Evolutionary conservation across 169 alveolate genomes (phyloP).

Genomic region (Hepatocystis sp.): DNA sequence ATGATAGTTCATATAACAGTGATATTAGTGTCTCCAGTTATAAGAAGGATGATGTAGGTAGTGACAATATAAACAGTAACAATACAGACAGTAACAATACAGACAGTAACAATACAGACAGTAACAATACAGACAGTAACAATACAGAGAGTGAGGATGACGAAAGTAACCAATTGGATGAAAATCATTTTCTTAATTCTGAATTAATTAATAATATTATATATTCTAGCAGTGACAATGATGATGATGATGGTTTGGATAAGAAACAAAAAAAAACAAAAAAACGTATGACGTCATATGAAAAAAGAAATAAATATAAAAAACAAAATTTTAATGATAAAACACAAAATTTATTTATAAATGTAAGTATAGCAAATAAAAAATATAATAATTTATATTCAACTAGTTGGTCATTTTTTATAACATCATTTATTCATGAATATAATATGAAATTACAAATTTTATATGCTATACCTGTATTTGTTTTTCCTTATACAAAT

Average conservation of each 20-base stretch:
- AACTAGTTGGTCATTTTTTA: constrained; percentile 64
- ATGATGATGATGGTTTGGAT: neutral
- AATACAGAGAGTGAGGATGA: too few relatives aligned
- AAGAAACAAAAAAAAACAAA: constrained; percentile 7
- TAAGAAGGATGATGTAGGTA: too few relatives aligned
- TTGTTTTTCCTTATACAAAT: constrained; percentile 71
- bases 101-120: too few relatives aligned
- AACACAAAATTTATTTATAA: constrained; percentile 38
- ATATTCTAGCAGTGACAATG: too few relatives aligned
- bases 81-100: too few relatives aligned
- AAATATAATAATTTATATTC: constrained; percentile 32
- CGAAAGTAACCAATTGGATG: too few relatives aligned
- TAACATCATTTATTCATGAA: constrained; percentile 44
- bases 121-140: too few relatives aligned
- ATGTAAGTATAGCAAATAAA: constrained; percentile 38
- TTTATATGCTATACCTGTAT: constrained; percentile 49
- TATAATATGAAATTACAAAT: constrained; percentile 57
- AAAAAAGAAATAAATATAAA: constrained; percentile 47
- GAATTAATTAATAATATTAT: too few relatives aligned
- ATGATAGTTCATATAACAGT: too few relatives aligned
- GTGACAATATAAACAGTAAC: too few relatives aligned
- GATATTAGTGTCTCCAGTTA: too few relatives aligned
- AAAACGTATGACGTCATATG: constrained; percentile 4
- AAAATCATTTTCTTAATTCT: too few relatives aligned
- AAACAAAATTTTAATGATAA: neutral